Evolutionary conservation across 345 rosid species (phyloP).

Genomic region (Hypericum androsaemum): DNA sequence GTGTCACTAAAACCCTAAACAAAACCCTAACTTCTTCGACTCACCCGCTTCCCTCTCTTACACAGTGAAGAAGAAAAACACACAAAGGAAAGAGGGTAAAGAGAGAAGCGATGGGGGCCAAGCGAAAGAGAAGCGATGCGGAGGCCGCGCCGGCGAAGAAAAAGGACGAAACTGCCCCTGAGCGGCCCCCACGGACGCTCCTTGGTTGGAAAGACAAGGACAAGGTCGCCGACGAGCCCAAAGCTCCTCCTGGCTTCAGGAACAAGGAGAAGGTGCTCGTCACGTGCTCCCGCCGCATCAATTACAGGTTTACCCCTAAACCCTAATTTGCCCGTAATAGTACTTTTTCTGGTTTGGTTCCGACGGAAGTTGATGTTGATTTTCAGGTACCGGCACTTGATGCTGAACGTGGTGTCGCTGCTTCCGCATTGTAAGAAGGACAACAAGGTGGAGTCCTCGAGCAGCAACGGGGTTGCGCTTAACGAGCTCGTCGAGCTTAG

Average conservation of each 20-base stretch:
- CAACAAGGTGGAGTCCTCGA: constrained; percentile 75
- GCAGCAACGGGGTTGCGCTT: constrained; percentile 65
- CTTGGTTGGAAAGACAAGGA: constrained; percentile 72
- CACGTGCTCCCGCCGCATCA: constrained; percentile 89
- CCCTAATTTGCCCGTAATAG: background rate
- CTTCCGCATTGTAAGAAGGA: constrained; percentile 94
- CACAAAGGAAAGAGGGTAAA: no score
- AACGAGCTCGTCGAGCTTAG: constrained; percentile 86
- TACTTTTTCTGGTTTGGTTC: background rate
- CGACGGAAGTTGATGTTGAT: background rate
- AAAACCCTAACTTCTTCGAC: no score
- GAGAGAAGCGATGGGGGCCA: constrained; percentile 46
- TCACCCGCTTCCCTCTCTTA: no score
- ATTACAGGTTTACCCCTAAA: constrained; percentile 45
- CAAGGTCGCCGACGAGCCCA: constrained; percentile 17
- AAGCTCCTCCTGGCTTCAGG: constrained; percentile 34
- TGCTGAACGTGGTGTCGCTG: constrained; percentile 86
- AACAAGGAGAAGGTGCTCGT: constrained; percentile 92
- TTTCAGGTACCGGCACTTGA: constrained; percentile 82
- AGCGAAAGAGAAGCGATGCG: constrained; percentile 67
- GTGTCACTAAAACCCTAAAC: no score
- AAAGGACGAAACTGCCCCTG: constrained; percentile 42
- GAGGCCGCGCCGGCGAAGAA: constrained; percentile 28
- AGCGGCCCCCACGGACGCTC: constrained; percentile 67
- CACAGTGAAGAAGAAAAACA: no score